Evolutionary conservation across 1,284 basidiomycete genomes (phyloP).

Genomic region (Cutaneotrichosporon dermatis): DNA sequence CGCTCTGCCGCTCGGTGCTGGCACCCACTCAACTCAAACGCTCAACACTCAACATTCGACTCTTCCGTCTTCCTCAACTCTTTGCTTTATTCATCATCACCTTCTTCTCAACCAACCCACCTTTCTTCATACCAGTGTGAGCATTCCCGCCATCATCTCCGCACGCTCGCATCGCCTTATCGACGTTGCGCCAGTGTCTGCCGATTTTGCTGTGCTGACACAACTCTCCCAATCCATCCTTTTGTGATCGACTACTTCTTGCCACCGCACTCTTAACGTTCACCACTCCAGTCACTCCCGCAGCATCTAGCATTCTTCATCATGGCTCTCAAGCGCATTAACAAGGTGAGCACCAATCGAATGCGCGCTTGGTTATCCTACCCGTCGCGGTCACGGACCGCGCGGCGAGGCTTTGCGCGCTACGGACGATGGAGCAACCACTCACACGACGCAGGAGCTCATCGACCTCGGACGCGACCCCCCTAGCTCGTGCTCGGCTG

Average conservation of each 20-base stretch:
- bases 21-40: too few species aligned
- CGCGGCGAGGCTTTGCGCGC: not conserved
- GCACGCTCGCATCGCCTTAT: constrained; percentile 11
- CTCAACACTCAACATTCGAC: too few species aligned
- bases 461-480: constrained; percentile 95
- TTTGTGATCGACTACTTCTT: not conserved
- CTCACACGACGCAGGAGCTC: constrained; percentile 67
- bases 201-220: constrained; percentile 1
- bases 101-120: not conserved
- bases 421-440: not conserved
- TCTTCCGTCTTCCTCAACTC: too few species aligned
- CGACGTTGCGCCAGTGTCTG: not conserved
- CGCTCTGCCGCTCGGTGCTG: too few species aligned
- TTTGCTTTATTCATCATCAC: too few species aligned
- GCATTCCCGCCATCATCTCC: not conserved
- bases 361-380: not conserved
- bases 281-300: constrained; percentile 1
- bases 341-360: constrained; percentile 66
- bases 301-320: not conserved
- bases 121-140: not conserved
- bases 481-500: constrained; percentile 94
- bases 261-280: not conserved
- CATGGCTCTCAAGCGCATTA: constrained; percentile 98
- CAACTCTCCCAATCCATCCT: not conserved
- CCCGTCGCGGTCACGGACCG: not conserved